phyloP scores from a whole-genome alignment of 768 basidiomycete species.

The Pulveroboletus ravenelii region DNA sequence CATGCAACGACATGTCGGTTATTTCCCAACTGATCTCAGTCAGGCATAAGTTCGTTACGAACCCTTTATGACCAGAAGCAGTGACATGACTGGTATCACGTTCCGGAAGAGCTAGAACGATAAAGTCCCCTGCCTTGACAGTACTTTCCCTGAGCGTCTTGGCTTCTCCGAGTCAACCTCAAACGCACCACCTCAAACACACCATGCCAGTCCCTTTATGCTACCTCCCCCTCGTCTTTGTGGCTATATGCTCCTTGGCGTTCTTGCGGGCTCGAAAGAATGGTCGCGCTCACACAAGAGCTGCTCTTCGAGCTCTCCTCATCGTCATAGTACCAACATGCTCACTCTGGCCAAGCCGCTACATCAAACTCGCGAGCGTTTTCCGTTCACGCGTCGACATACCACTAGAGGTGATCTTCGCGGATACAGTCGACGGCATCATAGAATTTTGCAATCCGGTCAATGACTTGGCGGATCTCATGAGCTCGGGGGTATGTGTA shows the following conservation, averaged over 20 bases:
- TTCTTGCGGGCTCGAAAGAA: constrained; percentile 8
- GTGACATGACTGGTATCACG: neutral
- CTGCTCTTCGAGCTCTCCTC: constrained; percentile 35
- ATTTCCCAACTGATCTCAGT: neutral
- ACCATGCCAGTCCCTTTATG: neutral
- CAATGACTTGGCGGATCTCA: constrained; percentile 35
- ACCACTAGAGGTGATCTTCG: constrained; percentile 34
- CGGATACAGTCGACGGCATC: constrained; percentile 33
- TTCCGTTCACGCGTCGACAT: constrained; percentile 26
- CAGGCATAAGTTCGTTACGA: neutral
- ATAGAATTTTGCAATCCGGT: constrained; percentile 43
- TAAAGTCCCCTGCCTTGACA: neutral
- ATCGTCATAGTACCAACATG: constrained; percentile 40
- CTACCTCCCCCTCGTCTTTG: constrained; percentile 8
- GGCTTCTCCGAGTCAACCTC: neutral
- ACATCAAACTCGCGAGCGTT: constrained; percentile 29
- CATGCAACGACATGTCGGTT: neutral
- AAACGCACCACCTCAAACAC: neutral
- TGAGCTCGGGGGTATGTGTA: constrained; percentile 30
- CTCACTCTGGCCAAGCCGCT: constrained; percentile 41
- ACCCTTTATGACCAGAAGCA: constrained; percentile 4
- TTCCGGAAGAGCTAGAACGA: constrained; percentile 1
- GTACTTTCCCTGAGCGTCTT: neutral
- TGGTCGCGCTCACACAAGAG: constrained; percentile 13
- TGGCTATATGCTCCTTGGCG: constrained; percentile 1